A percentile compares a stretch with the other conserved stretches of the same genome.
Conservation (phyloP, 1,284 basidiomycete species). For the Trametes versicolor region DNA sequence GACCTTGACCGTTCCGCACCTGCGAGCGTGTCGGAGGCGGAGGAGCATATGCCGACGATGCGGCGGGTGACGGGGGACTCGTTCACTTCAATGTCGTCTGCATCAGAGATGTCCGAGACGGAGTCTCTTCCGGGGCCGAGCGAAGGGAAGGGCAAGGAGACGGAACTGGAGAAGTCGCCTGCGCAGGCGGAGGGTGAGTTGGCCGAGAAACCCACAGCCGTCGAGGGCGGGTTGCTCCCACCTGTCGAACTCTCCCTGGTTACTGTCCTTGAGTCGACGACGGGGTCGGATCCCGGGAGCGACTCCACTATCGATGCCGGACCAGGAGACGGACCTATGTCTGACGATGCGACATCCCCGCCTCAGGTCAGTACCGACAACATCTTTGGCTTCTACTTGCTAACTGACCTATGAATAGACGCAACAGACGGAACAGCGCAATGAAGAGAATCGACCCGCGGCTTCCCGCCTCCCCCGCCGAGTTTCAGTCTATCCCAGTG, state of each 20-base stretch:
- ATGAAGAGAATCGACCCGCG: constrained; percentile 25
- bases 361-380: constrained; percentile 40
- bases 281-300: constrained; percentile 72
- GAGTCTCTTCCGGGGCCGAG: constrained; percentile 47
- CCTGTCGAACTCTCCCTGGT: constrained; percentile 17
- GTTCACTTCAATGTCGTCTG: constrained; percentile 59
- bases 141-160: constrained; percentile 22
- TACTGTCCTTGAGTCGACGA: constrained; percentile 8
- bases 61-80: constrained; percentile 64
- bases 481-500: constrained; percentile 64
- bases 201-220: constrained; percentile 15
- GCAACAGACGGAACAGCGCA: constrained; percentile 12
- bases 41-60: constrained; percentile 60
- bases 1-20: constrained; percentile 66
- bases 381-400: not conserved
- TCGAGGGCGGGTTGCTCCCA: constrained; percentile 21
- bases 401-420: not conserved
- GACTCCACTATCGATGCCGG: constrained; percentile 91
- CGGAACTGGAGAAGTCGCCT: constrained; percentile 2
- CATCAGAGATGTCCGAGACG: constrained; percentile 63
- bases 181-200: constrained; percentile 3
- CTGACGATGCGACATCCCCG: constrained; percentile 38
- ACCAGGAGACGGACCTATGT: constrained; percentile 49
- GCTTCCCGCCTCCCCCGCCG: constrained; percentile 79
- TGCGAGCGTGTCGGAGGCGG: constrained; percentile 81